phyloP scores from a whole-genome alignment of 306 rosid species.

The Glycyrrhiza uralensis region DNA sequence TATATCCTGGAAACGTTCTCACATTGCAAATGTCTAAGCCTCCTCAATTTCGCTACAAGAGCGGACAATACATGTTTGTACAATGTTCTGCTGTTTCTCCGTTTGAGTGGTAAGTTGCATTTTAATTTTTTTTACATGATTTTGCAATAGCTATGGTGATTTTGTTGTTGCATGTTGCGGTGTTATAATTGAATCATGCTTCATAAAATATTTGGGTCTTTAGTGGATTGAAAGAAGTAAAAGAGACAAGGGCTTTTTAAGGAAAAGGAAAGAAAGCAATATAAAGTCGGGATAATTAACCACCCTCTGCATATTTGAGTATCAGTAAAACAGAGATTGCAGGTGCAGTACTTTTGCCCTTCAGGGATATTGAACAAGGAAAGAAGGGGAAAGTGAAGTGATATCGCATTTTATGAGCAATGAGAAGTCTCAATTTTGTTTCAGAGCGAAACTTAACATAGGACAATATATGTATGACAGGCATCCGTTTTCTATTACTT shows the following conservation, averaged over 20 bases:
- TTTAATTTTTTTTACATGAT: not conserved
- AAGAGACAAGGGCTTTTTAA: not conserved
- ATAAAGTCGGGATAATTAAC: not conserved
- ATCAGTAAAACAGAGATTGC: not conserved
- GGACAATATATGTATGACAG: slow-evolving; percentile 41
- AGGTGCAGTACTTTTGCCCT: not conserved
- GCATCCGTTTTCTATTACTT: slow-evolving; percentile 99
- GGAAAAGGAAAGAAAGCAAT: not conserved
- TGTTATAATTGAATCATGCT: slow-evolving; percentile 5
- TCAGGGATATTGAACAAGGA: not conserved
- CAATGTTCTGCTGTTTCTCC: slow-evolving; percentile 99
- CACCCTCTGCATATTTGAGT: slow-evolving; percentile 12
- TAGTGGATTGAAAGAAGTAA: not conserved
- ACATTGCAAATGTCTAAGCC: slow-evolving; percentile 98
- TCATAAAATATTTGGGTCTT: not conserved
- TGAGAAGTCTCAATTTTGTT: slow-evolving; percentile 1
- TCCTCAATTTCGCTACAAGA: slow-evolving; percentile 82
- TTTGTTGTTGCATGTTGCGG: not conserved
- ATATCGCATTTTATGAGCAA: not conserved
- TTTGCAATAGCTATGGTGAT: not conserved
- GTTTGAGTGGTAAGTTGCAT: slow-evolving; percentile 78
- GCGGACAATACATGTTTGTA: slow-evolving; percentile 99
- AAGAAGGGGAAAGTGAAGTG: not conserved
- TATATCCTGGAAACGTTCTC: slow-evolving; percentile 95
- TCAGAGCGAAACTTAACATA: slow-evolving; percentile 9